These are phyloP conservation scores for Grigorovia yakushimaensis DNA, from an alignment of 805 yeast genomes.

Conservation along the genomic window DNA sequence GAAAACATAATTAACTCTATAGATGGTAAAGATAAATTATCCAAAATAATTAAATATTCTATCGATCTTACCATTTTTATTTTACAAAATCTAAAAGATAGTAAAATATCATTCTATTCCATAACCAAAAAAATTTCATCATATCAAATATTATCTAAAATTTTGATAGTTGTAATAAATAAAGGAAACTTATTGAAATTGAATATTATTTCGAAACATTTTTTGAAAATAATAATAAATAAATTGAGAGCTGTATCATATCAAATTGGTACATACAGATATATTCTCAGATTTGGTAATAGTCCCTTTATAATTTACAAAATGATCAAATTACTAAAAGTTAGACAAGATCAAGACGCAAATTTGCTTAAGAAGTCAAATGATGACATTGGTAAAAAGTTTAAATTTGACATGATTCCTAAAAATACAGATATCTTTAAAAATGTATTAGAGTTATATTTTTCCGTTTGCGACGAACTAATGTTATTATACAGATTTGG, in stretches of 20 bases:
- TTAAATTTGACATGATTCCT: conserved; percentile 6
- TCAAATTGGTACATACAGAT: conserved; percentile 34
- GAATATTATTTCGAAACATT: background rate
- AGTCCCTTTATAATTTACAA: conserved; percentile 45
- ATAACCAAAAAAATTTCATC: background rate
- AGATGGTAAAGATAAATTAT: conserved; percentile 61
- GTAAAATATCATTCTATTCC: background rate
- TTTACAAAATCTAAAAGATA: background rate
- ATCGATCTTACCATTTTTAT: conserved; percentile 38
- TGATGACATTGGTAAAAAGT: background rate
- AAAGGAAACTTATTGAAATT: conserved; percentile 23
- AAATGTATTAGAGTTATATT: conserved; percentile 48
- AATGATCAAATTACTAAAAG: conserved; percentile 29
- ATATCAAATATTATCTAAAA: background rate
- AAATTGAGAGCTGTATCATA: background rate
- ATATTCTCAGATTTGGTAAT: conserved; percentile 60
- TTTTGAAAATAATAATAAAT: background rate
- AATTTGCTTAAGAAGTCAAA: background rate
- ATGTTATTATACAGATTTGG: conserved; percentile 39
- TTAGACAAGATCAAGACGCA: conserved; percentile 20
- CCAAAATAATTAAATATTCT: conserved; percentile 53
- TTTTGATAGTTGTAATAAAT: background rate
- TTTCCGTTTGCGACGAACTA: conserved; percentile 56
- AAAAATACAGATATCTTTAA: conserved; percentile 2
- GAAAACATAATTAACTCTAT: conserved; percentile 7